A percentile compares a stretch with the other conserved stretches of the same genome.
Evolutionary conservation across 176 grass and related monocot species (phyloP).

Genomic region (Oryza longistaminata): DNA sequence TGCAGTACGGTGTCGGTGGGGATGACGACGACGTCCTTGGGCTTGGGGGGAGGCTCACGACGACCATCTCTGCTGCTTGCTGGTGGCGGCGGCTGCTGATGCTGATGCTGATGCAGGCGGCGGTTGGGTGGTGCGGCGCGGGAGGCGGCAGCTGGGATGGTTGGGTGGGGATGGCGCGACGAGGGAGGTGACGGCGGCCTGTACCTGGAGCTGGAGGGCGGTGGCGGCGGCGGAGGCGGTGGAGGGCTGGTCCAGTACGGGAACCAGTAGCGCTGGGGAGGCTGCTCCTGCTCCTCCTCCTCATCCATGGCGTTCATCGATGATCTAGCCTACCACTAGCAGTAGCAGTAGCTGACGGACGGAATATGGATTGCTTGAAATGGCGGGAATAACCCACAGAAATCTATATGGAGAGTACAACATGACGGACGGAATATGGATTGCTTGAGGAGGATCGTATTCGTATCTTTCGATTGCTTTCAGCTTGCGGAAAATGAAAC

Average conservation of each 20-base stretch:
- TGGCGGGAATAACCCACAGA: background rate
- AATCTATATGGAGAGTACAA: no score
- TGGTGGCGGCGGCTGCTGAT: no score
- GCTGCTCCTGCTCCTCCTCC: constrained; percentile 26
- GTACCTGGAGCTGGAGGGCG: no score
- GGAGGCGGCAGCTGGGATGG: background rate
- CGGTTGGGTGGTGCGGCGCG: background rate
- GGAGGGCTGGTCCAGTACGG: constrained; percentile 24
- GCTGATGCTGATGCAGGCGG: background rate
- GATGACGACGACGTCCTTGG: no score
- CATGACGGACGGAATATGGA: no score
- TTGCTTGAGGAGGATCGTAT: no score
- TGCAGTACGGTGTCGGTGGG: background rate
- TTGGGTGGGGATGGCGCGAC: background rate
- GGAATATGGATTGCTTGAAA: background rate
- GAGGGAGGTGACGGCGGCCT: constrained; percentile 12
- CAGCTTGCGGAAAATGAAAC: background rate
- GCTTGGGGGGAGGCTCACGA: background rate
- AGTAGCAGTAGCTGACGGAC: background rate
- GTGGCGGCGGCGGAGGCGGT: background rate
- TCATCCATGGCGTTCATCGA: constrained; percentile 30
- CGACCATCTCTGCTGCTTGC: no score
- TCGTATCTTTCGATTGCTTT: background rate
- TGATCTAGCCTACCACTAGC: no score
- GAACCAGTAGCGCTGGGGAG: constrained; percentile 39